Evolutionary conservation across 129 eudicot genomes (phyloP), one percentile per base, ranked within the genome.

Genomic region (Rutidosis leptorrhynchoides): DNA sequence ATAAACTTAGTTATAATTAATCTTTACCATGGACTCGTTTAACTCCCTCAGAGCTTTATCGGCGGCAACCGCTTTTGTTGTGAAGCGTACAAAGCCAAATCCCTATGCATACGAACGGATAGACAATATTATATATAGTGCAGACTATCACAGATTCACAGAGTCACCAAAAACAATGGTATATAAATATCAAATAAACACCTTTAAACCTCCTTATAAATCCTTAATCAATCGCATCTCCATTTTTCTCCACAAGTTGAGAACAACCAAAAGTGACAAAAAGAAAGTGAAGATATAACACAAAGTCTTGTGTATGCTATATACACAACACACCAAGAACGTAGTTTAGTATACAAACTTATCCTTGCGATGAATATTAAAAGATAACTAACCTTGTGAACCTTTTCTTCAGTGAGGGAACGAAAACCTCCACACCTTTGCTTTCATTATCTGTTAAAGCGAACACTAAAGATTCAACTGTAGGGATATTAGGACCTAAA

Each of bases 341-440:
- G n/a, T n/a, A n/a, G n/a, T n/a, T n/a, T n/a, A n/a, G n/a, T n/a
- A n/a, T n/a, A n/a, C n/a, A n/a, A n/a, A 51, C 51, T 33, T 32
- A 63, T 49, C 40, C 25, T 53, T 9, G 11, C 21, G 12, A 64
- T 54, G 43, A 21, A 64, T 3, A 37, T 11, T 23, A 76, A 24
- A 11, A 42, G 46, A 70, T 49, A 2, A 27, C 82, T 11, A 62
- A 89, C 96, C 97, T 84, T 76, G 45, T 10, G 85, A 57, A 90
- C 79, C 67, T 76, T 87, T 59, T 77, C 86, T 74, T 90, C 95
- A 1, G 87, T 75, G 25, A 82, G 54, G 37, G 78, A 73, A 46
- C 75, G 83, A 90, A 90, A n/a, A 90, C 92, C 77, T 90, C 97
- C 56, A 86, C 80, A 40, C 95, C 95, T 78, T 64, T 84, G 67